Evolutionary conservation across 352 stramenopile genomes (phyloP).

Genomic region (Pythium guiyangense): DNA sequence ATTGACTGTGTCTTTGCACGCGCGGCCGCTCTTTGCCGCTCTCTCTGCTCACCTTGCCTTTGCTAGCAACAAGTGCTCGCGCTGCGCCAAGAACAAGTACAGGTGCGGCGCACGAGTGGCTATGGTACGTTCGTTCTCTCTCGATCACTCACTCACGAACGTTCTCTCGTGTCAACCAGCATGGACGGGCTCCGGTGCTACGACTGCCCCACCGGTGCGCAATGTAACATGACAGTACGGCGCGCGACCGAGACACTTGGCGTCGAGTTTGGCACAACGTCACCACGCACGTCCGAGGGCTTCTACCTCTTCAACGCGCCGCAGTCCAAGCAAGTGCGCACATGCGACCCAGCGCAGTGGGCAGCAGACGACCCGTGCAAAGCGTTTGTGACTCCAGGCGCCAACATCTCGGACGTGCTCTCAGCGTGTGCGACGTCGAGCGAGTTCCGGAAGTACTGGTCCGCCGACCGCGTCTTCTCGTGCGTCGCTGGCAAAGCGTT

Average conservation of each 20-base stretch:
- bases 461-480: slow-evolving; percentile 46
- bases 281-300: slow-evolving; percentile 44
- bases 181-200: slow-evolving; percentile 57
- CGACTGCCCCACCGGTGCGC: slow-evolving; percentile 37
- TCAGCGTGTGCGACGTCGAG: slow-evolving; percentile 25
- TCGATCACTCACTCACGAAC: no score
- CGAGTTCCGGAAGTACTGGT: slow-evolving; percentile 54
- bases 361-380: slow-evolving; percentile 47
- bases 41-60: neutral
- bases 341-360: slow-evolving; percentile 36
- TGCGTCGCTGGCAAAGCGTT: slow-evolving; percentile 51
- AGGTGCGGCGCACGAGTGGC: slow-evolving; percentile 18
- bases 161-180: slow-evolving; percentile 13
- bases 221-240: slow-evolving; percentile 47
- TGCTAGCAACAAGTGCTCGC: slow-evolving; percentile 36
- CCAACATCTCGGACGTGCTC: slow-evolving; percentile 32
- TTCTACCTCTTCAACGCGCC: slow-evolving; percentile 56
- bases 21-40: neutral
- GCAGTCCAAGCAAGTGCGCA: slow-evolving; percentile 26
- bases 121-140: neutral
- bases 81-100: slow-evolving; percentile 48
- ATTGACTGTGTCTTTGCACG: neutral
- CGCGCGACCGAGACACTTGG: slow-evolving; percentile 45
- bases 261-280: slow-evolving; percentile 39
- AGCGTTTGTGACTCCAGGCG: slow-evolving; percentile 10